These are phyloP conservation scores for Aspergillus clavatus DNA, from an alignment of 2,329 filamentous ascomycete species.

Conservation along the genomic window DNA sequence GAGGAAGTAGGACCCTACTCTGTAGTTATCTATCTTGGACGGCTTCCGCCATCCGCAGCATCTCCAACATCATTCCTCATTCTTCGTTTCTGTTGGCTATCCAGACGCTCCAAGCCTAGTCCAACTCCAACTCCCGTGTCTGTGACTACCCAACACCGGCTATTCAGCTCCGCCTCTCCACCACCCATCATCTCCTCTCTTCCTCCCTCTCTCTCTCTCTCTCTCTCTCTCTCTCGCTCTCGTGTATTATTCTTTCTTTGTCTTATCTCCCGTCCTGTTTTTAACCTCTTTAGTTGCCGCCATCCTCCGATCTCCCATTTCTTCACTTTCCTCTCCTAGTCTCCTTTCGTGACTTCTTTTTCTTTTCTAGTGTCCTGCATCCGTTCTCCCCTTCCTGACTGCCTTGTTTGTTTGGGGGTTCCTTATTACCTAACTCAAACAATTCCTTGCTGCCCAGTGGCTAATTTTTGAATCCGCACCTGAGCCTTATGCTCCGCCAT, in stretches of 20 bases:
- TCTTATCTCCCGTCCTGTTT: no score
- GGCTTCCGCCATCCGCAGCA: constrained; percentile 12
- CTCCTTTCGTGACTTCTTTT: constrained; percentile 53
- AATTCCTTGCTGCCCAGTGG: constrained; percentile 12
- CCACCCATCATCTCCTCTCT: constrained; percentile 4
- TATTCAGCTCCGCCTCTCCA: background rate
- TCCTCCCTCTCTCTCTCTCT: constrained; percentile 10
- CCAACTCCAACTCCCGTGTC: no score
- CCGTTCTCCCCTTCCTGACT: constrained; percentile 9
- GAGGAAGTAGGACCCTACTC: no score
- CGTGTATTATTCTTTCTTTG: no score
- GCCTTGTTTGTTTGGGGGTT: constrained; percentile 1
- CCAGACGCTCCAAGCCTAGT: background rate
- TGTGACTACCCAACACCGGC: no score
- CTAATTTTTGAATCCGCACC: constrained; percentile 17
- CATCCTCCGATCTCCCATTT: constrained; percentile 49
- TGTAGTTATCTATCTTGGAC: no score
- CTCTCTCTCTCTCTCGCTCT: constrained; percentile 4
- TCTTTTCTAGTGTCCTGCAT: constrained; percentile 18
- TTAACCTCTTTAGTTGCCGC: constrained; percentile 3
- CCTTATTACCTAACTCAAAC: constrained; percentile 16
- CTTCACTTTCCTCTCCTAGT: no score
- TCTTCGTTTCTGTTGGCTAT: background rate
- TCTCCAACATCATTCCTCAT: constrained; percentile 3
- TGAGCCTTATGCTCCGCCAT: constrained; percentile 22